These are phyloP conservation scores for Ophiosphaerella narmari DNA, from an alignment of 2,329 filamentous ascomycete genomes.

Conservation along the genomic window DNA sequence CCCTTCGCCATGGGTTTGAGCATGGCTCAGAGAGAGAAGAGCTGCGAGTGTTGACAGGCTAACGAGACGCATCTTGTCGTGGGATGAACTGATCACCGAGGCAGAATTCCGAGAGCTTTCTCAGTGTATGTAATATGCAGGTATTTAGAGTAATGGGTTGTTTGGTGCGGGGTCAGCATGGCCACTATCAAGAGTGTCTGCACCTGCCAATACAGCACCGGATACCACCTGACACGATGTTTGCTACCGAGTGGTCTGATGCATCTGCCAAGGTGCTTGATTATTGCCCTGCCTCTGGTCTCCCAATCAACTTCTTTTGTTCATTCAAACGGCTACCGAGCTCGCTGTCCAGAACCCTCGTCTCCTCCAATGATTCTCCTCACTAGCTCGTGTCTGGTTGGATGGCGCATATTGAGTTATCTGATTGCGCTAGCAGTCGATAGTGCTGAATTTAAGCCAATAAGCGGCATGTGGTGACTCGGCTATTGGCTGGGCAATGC, in stretches of 20 bases:
- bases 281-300: constrained; percentile 12
- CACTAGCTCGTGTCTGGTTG: constrained; percentile 5
- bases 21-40: constrained; percentile 3
- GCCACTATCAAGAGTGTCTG: constrained; percentile 1
- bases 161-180: not conserved
- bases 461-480: constrained; percentile 1
- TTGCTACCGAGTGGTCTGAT: constrained; percentile 9
- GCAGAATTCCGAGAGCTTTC: not conserved
- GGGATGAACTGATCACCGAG: not conserved
- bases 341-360: constrained; percentile 6
- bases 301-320: constrained; percentile 1
- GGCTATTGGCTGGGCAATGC: constrained; percentile 9
- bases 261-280: constrained; percentile 19
- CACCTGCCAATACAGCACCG: constrained; percentile 4
- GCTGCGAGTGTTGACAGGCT: not conserved
- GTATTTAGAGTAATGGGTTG: not conserved
- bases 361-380: not conserved
- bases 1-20: constrained; percentile 32
- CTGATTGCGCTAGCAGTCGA: constrained; percentile 29
- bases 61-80: constrained; percentile 10
- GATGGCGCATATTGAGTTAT: constrained; percentile 24
- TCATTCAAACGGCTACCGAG: not conserved
- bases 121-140: not conserved
- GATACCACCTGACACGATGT: constrained; percentile 8
- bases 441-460: constrained; percentile 8